These are phyloP conservation scores for Colletotrichum musae DNA, from an alignment of 2,329 filamentous ascomycete species.

Conservation along the genomic window DNA sequence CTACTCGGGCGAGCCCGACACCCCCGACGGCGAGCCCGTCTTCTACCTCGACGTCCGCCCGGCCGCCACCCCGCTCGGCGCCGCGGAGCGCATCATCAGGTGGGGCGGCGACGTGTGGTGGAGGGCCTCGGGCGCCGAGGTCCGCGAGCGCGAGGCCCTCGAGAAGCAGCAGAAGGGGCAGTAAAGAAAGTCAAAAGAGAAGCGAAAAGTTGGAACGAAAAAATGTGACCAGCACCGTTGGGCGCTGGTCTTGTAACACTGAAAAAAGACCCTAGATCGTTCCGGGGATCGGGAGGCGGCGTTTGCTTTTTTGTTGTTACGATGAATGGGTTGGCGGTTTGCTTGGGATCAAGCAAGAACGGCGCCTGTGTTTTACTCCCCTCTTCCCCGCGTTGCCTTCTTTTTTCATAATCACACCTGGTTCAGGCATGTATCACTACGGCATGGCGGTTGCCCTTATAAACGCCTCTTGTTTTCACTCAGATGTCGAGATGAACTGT, in stretches of 20 bases:
- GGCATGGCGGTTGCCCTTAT: slow-evolving; percentile 14
- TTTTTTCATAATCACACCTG: slow-evolving; percentile 4
- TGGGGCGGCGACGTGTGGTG: slow-evolving; percentile 98
- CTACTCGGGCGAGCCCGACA: slow-evolving; percentile 86
- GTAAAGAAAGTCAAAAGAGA: neutral
- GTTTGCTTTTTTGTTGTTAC: slow-evolving; percentile 15
- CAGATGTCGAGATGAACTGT: slow-evolving; percentile 30
- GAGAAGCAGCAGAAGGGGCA: slow-evolving; percentile 22
- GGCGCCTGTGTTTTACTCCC: slow-evolving; percentile 19
- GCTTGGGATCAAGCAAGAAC: slow-evolving; percentile 7
- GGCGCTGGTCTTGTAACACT: neutral
- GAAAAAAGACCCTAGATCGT: slow-evolving; percentile 2
- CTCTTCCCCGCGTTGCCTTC: slow-evolving; percentile 24
- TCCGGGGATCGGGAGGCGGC: slow-evolving; percentile 18
- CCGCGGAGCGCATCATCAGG: slow-evolving; percentile 85
- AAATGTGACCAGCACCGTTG: neutral
- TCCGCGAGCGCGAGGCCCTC: slow-evolving; percentile 59
- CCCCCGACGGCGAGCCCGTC: slow-evolving; percentile 85
- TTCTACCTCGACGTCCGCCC: slow-evolving; percentile 97
- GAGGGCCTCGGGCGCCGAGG: slow-evolving; percentile 82
- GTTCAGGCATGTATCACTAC: slow-evolving; percentile 24
- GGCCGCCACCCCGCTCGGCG: slow-evolving; percentile 84
- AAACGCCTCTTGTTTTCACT: neutral
- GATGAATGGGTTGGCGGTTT: slow-evolving; percentile 11
- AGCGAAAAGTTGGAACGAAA: neutral